phyloP scores from a whole-genome alignment of 2,329 filamentous ascomycete species.

The Ceratocystis alfenasii region DNA sequence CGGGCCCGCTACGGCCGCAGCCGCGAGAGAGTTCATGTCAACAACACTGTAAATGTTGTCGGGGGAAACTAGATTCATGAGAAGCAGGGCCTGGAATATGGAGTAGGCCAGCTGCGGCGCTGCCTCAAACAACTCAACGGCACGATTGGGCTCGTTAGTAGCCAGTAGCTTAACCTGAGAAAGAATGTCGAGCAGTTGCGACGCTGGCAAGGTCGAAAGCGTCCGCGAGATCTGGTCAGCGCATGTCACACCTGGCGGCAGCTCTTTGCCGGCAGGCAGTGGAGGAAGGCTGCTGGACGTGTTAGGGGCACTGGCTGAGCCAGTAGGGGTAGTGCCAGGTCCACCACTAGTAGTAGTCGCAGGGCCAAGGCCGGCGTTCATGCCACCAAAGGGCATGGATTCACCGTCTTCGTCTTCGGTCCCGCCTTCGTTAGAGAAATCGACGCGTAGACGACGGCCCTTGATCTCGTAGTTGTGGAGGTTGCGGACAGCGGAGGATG shows the following conservation, averaged over 20 bases:
- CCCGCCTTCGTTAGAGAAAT: conserved; percentile 88
- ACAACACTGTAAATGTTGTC: conserved; percentile 71
- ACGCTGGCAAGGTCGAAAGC: conserved; percentile 70
- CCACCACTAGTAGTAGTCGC: conserved; percentile 29
- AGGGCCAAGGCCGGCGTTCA: conserved; percentile 17
- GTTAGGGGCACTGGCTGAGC: conserved; percentile 27
- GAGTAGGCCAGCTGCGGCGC: conserved; percentile 90
- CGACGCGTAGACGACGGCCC: conserved; percentile 84
- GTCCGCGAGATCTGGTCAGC: conserved; percentile 88
- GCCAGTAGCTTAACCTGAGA: conserved; percentile 88
- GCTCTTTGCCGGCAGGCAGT: conserved; percentile 71
- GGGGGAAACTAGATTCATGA: conserved; percentile 85
- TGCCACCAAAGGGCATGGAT: conserved; percentile 17
- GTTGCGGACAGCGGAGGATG: conserved; percentile 87
- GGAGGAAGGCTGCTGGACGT: conserved; percentile 53
- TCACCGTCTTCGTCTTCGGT: conserved; percentile 49
- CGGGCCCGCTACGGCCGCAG: conserved; percentile 30
- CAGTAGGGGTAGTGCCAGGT: conserved; percentile 27
- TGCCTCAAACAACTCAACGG: conserved; percentile 73
- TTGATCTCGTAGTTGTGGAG: conserved; percentile 92
- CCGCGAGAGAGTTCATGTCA: conserved; percentile 39
- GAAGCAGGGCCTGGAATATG: conserved; percentile 83
- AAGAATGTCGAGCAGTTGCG: conserved; percentile 85
- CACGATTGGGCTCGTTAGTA: conserved; percentile 67
- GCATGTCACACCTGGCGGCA: conserved; percentile 70